Conservation (phyloP, 306 rosid species). For the Styphnolobium japonicum region DNA sequence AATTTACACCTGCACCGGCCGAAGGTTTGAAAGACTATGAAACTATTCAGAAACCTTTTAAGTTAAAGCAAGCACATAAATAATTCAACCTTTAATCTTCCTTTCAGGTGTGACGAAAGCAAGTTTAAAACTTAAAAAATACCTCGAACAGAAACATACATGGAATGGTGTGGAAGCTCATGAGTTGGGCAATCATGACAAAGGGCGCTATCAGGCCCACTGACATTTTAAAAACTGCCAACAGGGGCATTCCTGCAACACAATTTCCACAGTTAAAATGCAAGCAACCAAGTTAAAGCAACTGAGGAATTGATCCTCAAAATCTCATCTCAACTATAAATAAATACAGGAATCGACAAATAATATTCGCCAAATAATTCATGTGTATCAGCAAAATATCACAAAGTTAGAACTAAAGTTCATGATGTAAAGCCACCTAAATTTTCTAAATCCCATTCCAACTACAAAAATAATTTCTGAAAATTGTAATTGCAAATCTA, state of each 20-base stretch:
- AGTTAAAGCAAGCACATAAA: not conserved
- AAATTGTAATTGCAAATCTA: slow-evolving; percentile 6
- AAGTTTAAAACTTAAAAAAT: not conserved
- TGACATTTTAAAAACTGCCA: slow-evolving; percentile 58
- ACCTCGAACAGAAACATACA: slow-evolving; percentile 54
- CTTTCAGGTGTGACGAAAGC: not conserved
- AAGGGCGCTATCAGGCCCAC: slow-evolving; percentile 49
- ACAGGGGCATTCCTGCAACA: slow-evolving; percentile 72
- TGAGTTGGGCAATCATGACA: slow-evolving; percentile 48
- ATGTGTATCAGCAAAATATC: not conserved
- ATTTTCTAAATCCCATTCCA: not conserved
- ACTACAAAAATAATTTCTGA: not conserved
- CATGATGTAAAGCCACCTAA: not conserved
- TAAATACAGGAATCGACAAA: not conserved
- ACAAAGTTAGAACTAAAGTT: not conserved
- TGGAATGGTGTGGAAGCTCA: slow-evolving; percentile 59
- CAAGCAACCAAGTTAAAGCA: not conserved
- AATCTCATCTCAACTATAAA: not conserved
- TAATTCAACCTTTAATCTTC: not conserved
- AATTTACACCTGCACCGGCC: not conserved
- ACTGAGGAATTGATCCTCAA: not conserved
- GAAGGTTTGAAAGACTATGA: not conserved
- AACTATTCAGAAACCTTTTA: not conserved
- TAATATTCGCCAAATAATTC: not conserved
- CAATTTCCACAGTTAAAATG: not conserved